Conservation (phyloP, 257 asterid genomes). For the Nicotiana noctiflora region DNA sequence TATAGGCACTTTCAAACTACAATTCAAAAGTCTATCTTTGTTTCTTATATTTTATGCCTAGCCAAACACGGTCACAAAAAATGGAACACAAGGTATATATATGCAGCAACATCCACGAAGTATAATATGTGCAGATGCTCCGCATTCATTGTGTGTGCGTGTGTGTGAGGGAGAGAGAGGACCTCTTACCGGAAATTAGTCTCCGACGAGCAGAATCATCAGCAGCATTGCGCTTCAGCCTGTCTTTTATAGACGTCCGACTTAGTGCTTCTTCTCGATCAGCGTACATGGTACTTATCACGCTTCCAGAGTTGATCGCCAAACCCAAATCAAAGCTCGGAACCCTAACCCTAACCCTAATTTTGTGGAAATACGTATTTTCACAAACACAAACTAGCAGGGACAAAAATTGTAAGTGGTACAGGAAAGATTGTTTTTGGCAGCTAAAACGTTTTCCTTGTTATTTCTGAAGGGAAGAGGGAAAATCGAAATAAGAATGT, state of each 20-base stretch:
- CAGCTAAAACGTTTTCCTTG: no score
- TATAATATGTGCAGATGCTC: neutral
- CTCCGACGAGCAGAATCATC: constrained; percentile 40
- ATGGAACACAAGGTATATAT: no score
- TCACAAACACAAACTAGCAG: neutral
- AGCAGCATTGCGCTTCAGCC: constrained; percentile 49
- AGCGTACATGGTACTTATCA: constrained; percentile 47
- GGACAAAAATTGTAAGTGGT: neutral
- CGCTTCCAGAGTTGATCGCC: constrained; percentile 5
- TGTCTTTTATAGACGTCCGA: constrained; percentile 59
- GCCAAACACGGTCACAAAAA: no score
- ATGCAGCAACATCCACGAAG: neutral
- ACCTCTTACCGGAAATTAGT: constrained; percentile 66
- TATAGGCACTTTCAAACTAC: no score
- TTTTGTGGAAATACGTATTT: neutral
- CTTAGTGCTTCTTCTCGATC: constrained; percentile 65
- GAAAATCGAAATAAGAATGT: neutral
- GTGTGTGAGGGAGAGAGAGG: neutral
- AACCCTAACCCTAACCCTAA: constrained; percentile 37
- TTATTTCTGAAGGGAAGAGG: neutral
- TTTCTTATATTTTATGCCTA: no score
- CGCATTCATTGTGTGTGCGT: neutral
- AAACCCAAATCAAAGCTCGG: neutral
- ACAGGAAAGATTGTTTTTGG: no score
- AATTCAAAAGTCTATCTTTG: no score